Conservation (phyloP, 2,329 filamentous ascomycete species). For the Aspergillus quadrilineatus region DNA sequence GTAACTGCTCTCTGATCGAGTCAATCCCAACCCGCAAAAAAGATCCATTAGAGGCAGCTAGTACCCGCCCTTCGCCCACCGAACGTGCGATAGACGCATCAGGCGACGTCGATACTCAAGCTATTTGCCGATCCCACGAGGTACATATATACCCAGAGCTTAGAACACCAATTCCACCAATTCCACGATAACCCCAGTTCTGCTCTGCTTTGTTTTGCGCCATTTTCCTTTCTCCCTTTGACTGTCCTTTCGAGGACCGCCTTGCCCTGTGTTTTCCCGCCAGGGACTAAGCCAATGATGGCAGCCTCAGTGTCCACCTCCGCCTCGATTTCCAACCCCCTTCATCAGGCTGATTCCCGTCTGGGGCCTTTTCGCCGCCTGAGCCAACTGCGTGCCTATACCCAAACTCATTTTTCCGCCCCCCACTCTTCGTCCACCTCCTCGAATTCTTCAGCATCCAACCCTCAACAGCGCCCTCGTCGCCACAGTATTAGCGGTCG, state of each 20-base stretch:
- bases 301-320: constrained; percentile 40
- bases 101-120: constrained; percentile 13
- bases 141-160: constrained; percentile 2
- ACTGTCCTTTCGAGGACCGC: background rate
- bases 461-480: constrained; percentile 27
- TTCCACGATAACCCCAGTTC: background rate
- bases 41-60: background rate
- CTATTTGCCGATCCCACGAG: constrained; percentile 17
- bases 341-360: constrained; percentile 32
- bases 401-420: constrained; percentile 31
- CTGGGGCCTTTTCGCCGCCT: constrained; percentile 40
- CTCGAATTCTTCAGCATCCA: constrained; percentile 19
- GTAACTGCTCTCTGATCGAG: background rate
- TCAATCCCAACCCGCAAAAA: background rate
- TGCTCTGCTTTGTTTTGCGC: background rate
- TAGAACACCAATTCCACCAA: background rate
- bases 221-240: background rate
- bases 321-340: constrained; percentile 31
- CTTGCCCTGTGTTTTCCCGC: background rate
- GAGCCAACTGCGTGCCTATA: constrained; percentile 43
- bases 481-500: constrained; percentile 37
- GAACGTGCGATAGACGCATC: constrained; percentile 9
- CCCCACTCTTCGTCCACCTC: constrained; percentile 23
- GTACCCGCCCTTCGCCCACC: background rate
- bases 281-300: constrained; percentile 10